Base-by-base conservation (phyloP, 2,329 filamentous ascomycete genomes). In the Orbilia ellipsospora region DNA sequence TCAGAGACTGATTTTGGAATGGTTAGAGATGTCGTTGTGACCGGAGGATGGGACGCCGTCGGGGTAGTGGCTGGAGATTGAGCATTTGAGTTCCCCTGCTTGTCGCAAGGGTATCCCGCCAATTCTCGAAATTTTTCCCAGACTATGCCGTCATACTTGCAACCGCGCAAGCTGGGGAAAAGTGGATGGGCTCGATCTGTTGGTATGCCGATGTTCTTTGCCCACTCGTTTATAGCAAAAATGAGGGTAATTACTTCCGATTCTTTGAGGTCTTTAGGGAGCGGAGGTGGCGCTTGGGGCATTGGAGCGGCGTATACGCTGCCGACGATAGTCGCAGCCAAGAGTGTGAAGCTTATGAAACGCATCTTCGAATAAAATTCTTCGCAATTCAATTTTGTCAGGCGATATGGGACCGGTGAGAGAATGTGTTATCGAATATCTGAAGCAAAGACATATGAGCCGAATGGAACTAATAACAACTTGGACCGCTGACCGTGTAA, bases 151-250 rank as follows among this genome's bases (percentile, higher is more conserved):
- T 61, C 57, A 18, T 50, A 50, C 26, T 61, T 16, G 44, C 57
- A 61, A 7, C 57, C 57, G 13, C 40, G 57, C 40, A 61, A 6
- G 13, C 57, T 61, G 20, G 57, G 57, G 20, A 61, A 61, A 5
- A 61, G n/a, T 48, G 57, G 57, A 61, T 61, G 57, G 3, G 57
- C 57, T 36, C 44, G 42, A 12, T 61, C 57, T 1, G 57, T 61
- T 10, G 57, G 57, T 48, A 61, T 26, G 6, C 57, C 57, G 15
- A 61, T 50, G 1, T 61, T 50, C 42, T 50, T 61, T 4, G 57
- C 57, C 57, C 57, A 61, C 31, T 61, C 42, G 42, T 61, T 61
- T 10, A 61, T 48, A 2, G 57, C 57, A 36, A 61, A 61, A 8
- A 61, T 36, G 20, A 61, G 42, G 4, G 16, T 23, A 0, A 61